Conservation (phyloP, 2,329 filamentous ascomycete species). For the Teratosphaeria pseudoeucalypti region DNA sequence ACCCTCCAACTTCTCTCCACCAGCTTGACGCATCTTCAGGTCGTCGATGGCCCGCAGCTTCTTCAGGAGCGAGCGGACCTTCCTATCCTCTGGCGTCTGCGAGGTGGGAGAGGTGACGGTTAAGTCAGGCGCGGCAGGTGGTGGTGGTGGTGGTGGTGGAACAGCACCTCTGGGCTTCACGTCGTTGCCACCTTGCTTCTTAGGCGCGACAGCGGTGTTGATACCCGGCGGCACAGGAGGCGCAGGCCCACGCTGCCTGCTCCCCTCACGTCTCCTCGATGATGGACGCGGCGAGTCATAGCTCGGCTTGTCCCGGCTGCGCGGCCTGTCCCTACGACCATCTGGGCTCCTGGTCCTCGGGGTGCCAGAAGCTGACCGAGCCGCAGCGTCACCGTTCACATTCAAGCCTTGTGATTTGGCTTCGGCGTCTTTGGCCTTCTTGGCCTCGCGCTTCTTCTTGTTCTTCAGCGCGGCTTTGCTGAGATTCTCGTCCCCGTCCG, state of each 20-base stretch:
- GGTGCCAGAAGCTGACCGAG: slow-evolving; percentile 3
- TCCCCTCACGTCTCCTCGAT: slow-evolving; percentile 16
- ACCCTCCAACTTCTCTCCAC: slow-evolving; percentile 93
- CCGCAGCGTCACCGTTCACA: slow-evolving; percentile 39
- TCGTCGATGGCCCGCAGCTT: slow-evolving; percentile 98
- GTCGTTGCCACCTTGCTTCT: neutral
- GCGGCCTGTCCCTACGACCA: slow-evolving; percentile 20
- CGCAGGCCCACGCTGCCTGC: slow-evolving; percentile 14
- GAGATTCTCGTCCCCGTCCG: slow-evolving; percentile 60
- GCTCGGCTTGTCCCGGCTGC: slow-evolving; percentile 23
- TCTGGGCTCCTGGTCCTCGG: slow-evolving; percentile 2
- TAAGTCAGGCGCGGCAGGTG: slow-evolving; percentile 32
- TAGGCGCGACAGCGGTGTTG: slow-evolving; percentile 6
- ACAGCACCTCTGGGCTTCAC: slow-evolving; percentile 1
- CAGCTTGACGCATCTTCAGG: slow-evolving; percentile 88
- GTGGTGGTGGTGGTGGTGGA: slow-evolving; percentile 5
- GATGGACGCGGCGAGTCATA: slow-evolving; percentile 19
- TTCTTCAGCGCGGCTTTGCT: slow-evolving; percentile 87
- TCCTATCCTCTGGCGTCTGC: slow-evolving; percentile 76
- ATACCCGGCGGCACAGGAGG: slow-evolving; percentile 16
- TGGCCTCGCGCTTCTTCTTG: slow-evolving; percentile 95
- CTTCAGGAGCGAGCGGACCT: slow-evolving; percentile 85
- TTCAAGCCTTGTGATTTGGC: slow-evolving; percentile 42
- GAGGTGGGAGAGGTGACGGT: slow-evolving; percentile 46
- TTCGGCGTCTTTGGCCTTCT: slow-evolving; percentile 76